Conservation (phyloP, 2,329 filamentous ascomycete species). For the Pseudogymnoascus sp. region DNA sequence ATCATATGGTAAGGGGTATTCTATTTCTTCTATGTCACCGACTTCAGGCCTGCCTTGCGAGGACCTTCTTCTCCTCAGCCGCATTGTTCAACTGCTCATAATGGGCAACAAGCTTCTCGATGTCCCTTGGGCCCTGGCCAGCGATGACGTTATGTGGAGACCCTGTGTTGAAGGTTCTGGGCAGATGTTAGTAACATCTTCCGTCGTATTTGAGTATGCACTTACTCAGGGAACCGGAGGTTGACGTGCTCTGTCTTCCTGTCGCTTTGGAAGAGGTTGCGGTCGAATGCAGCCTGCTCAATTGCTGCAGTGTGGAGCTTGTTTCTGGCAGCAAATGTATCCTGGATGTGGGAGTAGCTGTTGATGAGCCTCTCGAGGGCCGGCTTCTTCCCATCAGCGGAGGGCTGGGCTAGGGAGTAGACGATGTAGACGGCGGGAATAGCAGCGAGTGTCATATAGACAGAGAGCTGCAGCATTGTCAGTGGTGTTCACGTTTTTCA, state of each 20-base stretch:
- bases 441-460: conserved; percentile 39
- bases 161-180: conserved; percentile 57
- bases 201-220: conserved; percentile 21
- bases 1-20: conserved; percentile 12
- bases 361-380: conserved; percentile 45
- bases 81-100: conserved; percentile 53
- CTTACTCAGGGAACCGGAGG: conserved; percentile 60
- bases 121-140: conserved; percentile 49
- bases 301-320: conserved; percentile 53
- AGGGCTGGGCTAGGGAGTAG: conserved; percentile 37
- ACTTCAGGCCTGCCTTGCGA: conserved; percentile 20
- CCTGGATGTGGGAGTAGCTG: conserved; percentile 47
- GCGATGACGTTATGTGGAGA: conserved; percentile 59
- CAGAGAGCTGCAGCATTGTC: conserved; percentile 35
- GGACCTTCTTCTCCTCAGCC: conserved; percentile 49
- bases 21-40: conserved; percentile 12
- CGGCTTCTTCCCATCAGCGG: conserved; percentile 32
- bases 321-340: conserved; percentile 49
- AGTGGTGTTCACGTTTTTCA: not conserved
- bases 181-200: conserved; percentile 13
- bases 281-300: conserved; percentile 57
- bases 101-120: conserved; percentile 55
- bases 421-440: conserved; percentile 40
- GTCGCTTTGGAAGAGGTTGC: conserved; percentile 50
- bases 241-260: conserved; percentile 41